Evolutionary conservation across 306 rosid species (phyloP).

Genomic region (Vigna reflexopilosa): DNA sequence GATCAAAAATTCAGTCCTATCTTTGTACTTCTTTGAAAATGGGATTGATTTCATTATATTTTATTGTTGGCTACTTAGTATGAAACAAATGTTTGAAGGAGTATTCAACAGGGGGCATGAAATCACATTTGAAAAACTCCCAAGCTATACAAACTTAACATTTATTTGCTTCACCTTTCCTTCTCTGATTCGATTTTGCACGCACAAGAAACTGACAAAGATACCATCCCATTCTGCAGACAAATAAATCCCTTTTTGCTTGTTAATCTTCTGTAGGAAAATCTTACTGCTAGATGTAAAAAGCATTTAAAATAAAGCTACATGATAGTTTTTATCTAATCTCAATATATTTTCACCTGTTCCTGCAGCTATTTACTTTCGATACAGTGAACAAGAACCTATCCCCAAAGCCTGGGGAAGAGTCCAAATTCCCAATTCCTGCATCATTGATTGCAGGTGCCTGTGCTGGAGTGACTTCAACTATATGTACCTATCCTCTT

Average conservation of each 20-base stretch:
- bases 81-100: not conserved
- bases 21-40: not conserved
- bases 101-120: not conserved
- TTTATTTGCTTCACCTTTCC: conserved; percentile 20
- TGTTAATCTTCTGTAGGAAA: not conserved
- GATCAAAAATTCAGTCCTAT: conserved; percentile 3
- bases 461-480: conserved; percentile 97
- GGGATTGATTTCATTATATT: not conserved
- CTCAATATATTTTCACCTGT: conserved; percentile 44
- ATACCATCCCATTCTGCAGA: not conserved
- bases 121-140: conserved; percentile 6
- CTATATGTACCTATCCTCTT: conserved; percentile 87
- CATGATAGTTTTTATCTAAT: conserved; percentile 11
- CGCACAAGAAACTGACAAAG: not conserved
- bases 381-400: conserved; percentile 89
- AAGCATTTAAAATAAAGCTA: conserved; percentile 17
- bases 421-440: conserved; percentile 75
- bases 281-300: conserved; percentile 27
- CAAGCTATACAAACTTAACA: not conserved
- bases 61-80: no score
- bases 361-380: conserved; percentile 88
- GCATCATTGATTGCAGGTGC: conserved; percentile 97
- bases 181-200: not conserved
- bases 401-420: conserved; percentile 78
- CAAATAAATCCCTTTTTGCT: not conserved